Evolutionary conservation across 768 basidiomycete species (phyloP).

Genomic region (Termitomyces titanicus): DNA sequence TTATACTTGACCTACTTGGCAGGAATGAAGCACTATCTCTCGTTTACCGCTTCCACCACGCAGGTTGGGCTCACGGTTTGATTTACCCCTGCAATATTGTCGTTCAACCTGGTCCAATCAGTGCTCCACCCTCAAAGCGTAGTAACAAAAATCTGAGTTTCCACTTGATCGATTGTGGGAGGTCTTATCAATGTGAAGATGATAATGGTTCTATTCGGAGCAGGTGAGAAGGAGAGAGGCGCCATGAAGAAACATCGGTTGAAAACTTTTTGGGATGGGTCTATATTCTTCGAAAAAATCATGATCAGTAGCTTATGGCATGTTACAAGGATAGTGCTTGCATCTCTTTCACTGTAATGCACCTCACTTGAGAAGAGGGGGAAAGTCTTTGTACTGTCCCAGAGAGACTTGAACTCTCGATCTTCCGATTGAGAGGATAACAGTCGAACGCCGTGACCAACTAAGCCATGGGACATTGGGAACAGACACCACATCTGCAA

Average conservation of each 20-base stretch:
- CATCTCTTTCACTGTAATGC: no score
- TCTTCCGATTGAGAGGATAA: no score
- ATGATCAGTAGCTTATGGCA: no score
- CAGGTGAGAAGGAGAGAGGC: background rate
- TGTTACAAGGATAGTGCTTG: no score
- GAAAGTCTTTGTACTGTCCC: no score
- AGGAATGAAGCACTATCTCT: slow-evolving; percentile 39
- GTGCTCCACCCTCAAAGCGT: slow-evolving; percentile 8
- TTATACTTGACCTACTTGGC: background rate
- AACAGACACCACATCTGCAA: no score
- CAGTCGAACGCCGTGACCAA: no score
- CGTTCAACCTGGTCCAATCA: slow-evolving; percentile 28
- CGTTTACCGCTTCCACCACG: slow-evolving; percentile 32
- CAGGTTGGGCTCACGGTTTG: slow-evolving; percentile 33
- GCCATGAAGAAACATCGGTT: background rate
- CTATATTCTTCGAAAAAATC: slow-evolving; percentile 3
- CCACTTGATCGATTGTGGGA: slow-evolving; percentile 40
- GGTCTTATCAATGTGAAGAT: slow-evolving; percentile 3
- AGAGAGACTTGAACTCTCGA: no score
- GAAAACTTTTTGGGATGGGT: slow-evolving; percentile 6
- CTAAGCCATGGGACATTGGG: no score
- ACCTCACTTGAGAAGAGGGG: no score
- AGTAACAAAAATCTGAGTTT: slow-evolving; percentile 26
- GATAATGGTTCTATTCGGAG: no score
- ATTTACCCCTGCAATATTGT: slow-evolving; percentile 36